Evolutionary conservation across 106 monocot species (phyloP).

Genomic region (Hemerocallis citrina): DNA sequence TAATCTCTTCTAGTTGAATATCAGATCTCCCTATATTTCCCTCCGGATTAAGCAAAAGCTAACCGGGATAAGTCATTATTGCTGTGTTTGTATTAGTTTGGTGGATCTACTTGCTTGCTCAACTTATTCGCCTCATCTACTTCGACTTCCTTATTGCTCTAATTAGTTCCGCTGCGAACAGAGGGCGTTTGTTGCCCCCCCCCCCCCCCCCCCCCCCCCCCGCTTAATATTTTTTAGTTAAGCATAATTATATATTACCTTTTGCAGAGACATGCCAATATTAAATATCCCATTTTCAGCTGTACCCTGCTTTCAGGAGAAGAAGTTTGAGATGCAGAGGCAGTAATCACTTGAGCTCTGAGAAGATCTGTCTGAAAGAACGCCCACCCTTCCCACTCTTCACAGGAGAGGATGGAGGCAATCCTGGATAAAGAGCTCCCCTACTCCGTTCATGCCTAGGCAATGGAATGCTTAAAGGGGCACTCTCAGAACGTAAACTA

Average conservation of each 20-base stretch:
- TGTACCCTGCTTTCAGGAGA: slow-evolving; percentile 12
- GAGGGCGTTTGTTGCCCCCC: no score
- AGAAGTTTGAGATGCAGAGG: slow-evolving; percentile 14
- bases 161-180: no score
- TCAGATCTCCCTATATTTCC: no score
- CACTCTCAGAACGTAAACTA: slow-evolving; percentile 36
- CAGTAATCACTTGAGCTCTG: slow-evolving; percentile 6
- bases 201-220: no score
- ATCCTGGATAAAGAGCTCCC: slow-evolving; percentile 6
- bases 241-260: slow-evolving; percentile 30
- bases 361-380: slow-evolving; percentile 5
- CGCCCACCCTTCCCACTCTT: slow-evolving; percentile 3
- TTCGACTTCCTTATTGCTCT: no score
- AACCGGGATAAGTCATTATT: no score
- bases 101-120: no score
- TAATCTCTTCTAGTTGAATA: no score
- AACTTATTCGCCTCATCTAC: no score
- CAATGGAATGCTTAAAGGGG: slow-evolving; percentile 24
- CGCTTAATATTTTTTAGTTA: no score
- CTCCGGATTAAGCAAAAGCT: no score
- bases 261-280: slow-evolving; percentile 3
- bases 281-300: slow-evolving; percentile 10
- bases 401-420: slow-evolving; percentile 21
- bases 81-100: no score
- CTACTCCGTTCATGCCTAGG: slow-evolving; percentile 2